Evolutionary conservation across 2,329 filamentous ascomycete species (phyloP).

Genomic region (Epichloe typhina): DNA sequence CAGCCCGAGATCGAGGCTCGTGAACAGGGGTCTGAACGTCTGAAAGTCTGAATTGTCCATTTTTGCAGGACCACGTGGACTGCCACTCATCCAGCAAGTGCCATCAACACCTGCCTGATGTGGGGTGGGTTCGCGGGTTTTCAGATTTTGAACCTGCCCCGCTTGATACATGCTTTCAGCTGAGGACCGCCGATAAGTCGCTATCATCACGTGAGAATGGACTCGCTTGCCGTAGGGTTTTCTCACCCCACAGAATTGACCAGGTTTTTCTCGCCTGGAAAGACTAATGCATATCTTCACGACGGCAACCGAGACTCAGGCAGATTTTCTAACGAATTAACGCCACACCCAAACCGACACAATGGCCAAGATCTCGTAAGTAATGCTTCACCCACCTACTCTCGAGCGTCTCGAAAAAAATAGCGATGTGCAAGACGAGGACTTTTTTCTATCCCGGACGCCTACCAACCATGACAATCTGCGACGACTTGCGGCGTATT

Average conservation of each 20-base stretch:
- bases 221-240: slow-evolving; percentile 26
- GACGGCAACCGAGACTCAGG: slow-evolving; percentile 24
- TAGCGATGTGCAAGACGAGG: slow-evolving; percentile 11
- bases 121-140: not conserved
- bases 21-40: not conserved
- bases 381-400: slow-evolving; percentile 16
- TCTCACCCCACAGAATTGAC: slow-evolving; percentile 25
- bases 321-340: slow-evolving; percentile 25
- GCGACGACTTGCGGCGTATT: not conserved
- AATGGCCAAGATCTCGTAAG: slow-evolving; percentile 55
- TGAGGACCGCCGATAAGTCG: slow-evolving; percentile 10
- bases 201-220: slow-evolving; percentile 21
- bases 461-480: not conserved
- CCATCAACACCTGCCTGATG: not conserved
- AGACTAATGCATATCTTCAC: slow-evolving; percentile 16
- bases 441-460: not conserved
- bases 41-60: no score
- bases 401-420: slow-evolving; percentile 3
- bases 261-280: slow-evolving; percentile 21
- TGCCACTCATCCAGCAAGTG: no score
- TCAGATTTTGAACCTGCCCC: not conserved
- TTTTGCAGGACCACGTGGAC: no score
- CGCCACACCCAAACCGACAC: slow-evolving; percentile 33
- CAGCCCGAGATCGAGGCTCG: not conserved
- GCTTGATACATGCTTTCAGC: no score